Evolutionary conservation across 2,329 filamentous ascomycete genomes (phyloP), one percentile per base, ranked within the genome.

Genomic region (Venturia asperata): DNA sequence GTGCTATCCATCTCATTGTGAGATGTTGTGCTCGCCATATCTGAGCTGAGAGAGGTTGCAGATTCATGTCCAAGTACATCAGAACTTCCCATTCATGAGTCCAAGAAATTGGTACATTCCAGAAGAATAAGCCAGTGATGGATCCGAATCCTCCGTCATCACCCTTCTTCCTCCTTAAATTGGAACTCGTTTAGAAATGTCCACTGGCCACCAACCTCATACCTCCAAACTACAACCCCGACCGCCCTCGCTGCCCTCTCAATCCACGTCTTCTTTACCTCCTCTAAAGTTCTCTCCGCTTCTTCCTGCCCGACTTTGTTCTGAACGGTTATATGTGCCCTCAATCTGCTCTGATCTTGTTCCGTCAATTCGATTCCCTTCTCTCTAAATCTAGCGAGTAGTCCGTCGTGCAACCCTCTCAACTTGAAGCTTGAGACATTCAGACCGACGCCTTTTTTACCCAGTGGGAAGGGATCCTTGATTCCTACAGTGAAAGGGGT

Each of bases 291-390:
- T 21, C 61, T 62, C 7, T 66, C 55, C 52, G 69, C 66, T 17
- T 66, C 63, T 19, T 68, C 69, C n/a, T 56, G 2, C 4, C 52
- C 52, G 27, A 56, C 52, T 52, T 71, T 70, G 62, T 71, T 71
- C 65, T 68, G 66, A 27, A 70, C 65, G 7, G 69, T 70, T 43
- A 68, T 69, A 49, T 71, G 70, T 10, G 67, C 39, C 61, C 47
- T 64, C 58, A 68, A 67, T 37, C 52, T 56, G 15, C 61, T 63
- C 42, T 65, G 62, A 64, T 71, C 70, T 56, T 71, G 70, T 60
- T 68, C 65, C 43, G 69, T 71, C 45, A 71, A 64, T 27, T 67
- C 70, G 10, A 64, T 43, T 6, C 17, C 42, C 65, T 67, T 69
- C 19, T 66, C 39, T 27, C 37, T 11, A 9, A 58, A 39, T 1